Evolutionary conservation across 1,284 basidiomycete genomes (phyloP), one percentile per base, ranked within the genome.

Genomic region (Ustilago crameri): DNA sequence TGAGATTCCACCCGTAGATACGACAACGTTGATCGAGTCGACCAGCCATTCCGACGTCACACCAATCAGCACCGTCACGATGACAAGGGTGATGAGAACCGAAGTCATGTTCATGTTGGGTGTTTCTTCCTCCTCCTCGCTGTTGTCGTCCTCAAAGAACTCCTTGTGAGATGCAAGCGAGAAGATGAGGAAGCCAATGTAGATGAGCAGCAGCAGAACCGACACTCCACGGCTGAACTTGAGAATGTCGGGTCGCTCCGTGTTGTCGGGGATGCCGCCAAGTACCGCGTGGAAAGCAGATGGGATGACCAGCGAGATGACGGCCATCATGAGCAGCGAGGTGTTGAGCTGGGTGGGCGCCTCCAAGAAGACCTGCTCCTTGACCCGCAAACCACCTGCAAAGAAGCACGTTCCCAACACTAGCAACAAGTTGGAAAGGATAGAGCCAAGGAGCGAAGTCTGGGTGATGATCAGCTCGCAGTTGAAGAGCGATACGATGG

Each of bases 11-110:
- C 68, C 66, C n/a, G 57, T 60, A 9, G 61, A 58, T 9, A 66
- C 50, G 17, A 80, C 70, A 8, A 68, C 74, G 43, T 75, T 57
- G 57, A 80, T 71, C 7, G 75, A 59, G n/a, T 54, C 52, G 5
- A 80, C 78, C 9, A 80, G 66, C 78, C 78, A 80, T 40, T 80
- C 72, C 23, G 76, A 76, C 5, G 78, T 80, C 30, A 80, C 76
- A n/a, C 76, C 78, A 22, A 78, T 63, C 14, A 80, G 61, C 2
- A 57, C 51, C 5, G 78, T 80, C 22, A 72, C 74, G 18, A 73
- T 30, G 34, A 75, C 63, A 22, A 80, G 63, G 5, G 74, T 50
- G 30, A 63, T 56, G 40, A 68, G 50, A 47, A 77, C 69, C 23
- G 63, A 50, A 12, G 48, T 27, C 63, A 78, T 62, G 60, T 76